These are phyloP conservation scores for Aureobasidium subglaciale DNA, from an alignment of 2,329 filamentous ascomycete genomes.

Conservation along the genomic window DNA sequence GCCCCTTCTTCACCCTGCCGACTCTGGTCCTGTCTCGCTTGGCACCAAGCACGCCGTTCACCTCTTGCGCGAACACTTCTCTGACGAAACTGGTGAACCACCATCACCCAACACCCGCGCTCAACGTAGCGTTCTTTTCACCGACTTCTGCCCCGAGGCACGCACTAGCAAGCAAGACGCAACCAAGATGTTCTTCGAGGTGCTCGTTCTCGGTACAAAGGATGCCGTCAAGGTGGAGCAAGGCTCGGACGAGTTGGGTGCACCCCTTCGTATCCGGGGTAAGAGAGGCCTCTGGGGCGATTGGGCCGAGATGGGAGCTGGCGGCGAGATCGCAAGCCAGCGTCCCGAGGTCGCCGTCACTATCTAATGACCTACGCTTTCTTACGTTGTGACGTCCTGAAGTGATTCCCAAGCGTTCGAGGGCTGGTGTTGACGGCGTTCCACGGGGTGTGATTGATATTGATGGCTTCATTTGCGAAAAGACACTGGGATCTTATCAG, in stretches of 20 bases:
- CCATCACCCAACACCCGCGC: conserved; percentile 63
- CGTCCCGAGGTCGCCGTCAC: conserved; percentile 6
- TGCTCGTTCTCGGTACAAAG: conserved; percentile 91
- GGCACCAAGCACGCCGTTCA: conserved; percentile 96
- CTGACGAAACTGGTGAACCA: conserved; percentile 54
- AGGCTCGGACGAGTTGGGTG: conserved; percentile 58
- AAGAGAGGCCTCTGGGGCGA: conserved; percentile 96
- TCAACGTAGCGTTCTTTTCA: conserved; percentile 75
- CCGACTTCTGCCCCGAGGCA: conserved; percentile 78
- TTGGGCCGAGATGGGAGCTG: conserved; percentile 70
- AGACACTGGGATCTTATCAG: not conserved
- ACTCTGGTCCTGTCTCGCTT: conserved; percentile 78
- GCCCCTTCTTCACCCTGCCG: conserved; percentile 69
- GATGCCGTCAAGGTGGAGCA: conserved; percentile 98
- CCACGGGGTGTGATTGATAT: not conserved
- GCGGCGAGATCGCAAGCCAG: conserved; percentile 13
- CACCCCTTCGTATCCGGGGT: conserved; percentile 72
- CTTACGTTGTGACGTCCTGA: conserved; percentile 7
- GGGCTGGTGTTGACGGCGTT: conserved; percentile 4
- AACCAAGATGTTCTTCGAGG: conserved; percentile 99
- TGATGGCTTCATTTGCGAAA: conserved; percentile 1
- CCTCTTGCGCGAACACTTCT: conserved; percentile 78
- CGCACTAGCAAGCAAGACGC: conserved; percentile 80
- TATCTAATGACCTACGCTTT: not conserved
- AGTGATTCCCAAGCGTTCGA: conserved; percentile 3